These are phyloP conservation scores for Penicillium polonicum DNA, from an alignment of 2,329 filamentous ascomycete species.

Conservation along the genomic window DNA sequence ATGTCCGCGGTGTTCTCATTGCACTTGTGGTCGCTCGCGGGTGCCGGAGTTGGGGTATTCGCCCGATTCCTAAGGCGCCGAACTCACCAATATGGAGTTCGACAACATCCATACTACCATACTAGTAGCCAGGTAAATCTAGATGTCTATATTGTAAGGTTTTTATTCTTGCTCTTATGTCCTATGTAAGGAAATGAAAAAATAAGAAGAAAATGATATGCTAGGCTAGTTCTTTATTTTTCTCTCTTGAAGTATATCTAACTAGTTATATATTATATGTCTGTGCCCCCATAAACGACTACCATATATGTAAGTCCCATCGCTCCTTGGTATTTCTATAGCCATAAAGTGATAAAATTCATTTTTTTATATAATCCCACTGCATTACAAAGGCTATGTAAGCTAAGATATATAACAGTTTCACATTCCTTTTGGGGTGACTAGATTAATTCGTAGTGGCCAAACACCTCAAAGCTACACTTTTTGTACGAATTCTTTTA, in stretches of 20 bases:
- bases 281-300: not conserved
- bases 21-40: not conserved
- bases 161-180: not conserved
- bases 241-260: not conserved
- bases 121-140: too few relatives aligned
- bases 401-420: not conserved
- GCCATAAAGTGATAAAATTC: not conserved
- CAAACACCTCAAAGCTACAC: not conserved
- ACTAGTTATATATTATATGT: not conserved
- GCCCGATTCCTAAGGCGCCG: not conserved
- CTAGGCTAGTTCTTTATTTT: too few relatives aligned
- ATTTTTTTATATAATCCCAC: accelerated
- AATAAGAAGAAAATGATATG: not conserved
- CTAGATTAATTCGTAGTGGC: not conserved
- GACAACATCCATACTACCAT: not conserved
- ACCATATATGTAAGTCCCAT: too few relatives aligned
- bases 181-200: not conserved
- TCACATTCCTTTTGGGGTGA: not conserved
- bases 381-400: too few relatives aligned
- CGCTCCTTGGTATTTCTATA: not conserved
- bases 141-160: not conserved
- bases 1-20: not conserved
- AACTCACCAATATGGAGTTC: not conserved
- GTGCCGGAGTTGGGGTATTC: not conserved
- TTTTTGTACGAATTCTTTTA: not conserved